Evolutionary conservation across 140 eudicot genomes (phyloP).

Genomic region (Flaveria floridana): DNA sequence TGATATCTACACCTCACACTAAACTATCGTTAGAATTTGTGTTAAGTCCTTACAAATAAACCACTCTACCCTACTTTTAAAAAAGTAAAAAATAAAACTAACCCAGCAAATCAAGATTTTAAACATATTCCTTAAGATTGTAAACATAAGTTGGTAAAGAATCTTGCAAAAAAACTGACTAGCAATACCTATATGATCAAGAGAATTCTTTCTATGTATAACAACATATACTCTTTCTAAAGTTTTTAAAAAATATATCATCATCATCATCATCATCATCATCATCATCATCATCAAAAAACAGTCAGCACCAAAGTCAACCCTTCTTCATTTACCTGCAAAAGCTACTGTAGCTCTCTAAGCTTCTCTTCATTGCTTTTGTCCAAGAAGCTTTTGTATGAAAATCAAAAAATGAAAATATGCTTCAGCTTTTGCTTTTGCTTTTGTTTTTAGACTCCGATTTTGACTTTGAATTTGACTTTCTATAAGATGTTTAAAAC

Average conservation of each 20-base stretch:
- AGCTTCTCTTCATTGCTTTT: slow-evolving; percentile 43
- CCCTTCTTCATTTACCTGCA: slow-evolving; percentile 23
- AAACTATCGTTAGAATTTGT: too few species aligned
- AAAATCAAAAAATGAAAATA: neutral
- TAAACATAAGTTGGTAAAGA: slow-evolving; percentile 32
- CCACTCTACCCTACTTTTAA: too few species aligned
- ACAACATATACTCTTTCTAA: slow-evolving; percentile 27
- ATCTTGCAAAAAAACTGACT: slow-evolving; percentile 14
- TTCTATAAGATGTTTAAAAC: slow-evolving; percentile 15
- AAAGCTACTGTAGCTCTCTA: slow-evolving; percentile 26
- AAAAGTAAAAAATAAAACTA: too few species aligned
- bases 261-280: neutral
- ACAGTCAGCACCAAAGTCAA: neutral
- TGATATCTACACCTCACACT: too few species aligned
- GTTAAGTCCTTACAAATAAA: too few species aligned
- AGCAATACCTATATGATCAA: slow-evolving; percentile 25
- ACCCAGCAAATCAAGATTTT: slow-evolving; percentile 21
- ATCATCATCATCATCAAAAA: neutral
- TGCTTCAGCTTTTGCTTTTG: slow-evolving; percentile 15
- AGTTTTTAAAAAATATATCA: neutral
- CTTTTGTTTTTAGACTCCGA: slow-evolving; percentile 13
- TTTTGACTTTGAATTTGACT: slow-evolving; percentile 24
- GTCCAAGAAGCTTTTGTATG: slow-evolving; percentile 46
- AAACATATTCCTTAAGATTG: slow-evolving; percentile 16
- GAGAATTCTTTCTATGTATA: slow-evolving; percentile 33